Evolutionary conservation across 2,329 filamentous ascomycete species (phyloP), one percentile per base, ranked within the genome.

Genomic region (Aspergillus sp.): DNA sequence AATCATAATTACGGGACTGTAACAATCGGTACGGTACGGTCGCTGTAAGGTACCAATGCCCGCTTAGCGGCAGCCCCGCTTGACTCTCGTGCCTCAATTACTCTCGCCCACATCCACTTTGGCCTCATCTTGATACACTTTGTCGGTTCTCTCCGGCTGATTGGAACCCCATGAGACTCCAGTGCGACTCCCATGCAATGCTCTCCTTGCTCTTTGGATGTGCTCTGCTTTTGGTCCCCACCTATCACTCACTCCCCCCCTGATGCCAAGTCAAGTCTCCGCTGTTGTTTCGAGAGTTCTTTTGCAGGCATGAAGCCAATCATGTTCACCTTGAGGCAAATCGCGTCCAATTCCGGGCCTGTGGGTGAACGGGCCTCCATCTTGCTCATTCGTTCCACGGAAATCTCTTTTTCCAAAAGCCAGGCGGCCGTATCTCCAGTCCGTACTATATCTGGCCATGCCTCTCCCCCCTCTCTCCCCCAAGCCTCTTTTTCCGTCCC

Each of bases 361-460:
- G 42, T 46, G 52, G 51, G 61, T 59, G 63, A 64, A 65, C 60
- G 60, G 63, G 34, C 63, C 63, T 64, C 61, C 53, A 47, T 37
- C 50, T 54, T 52, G 24, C 42, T 33, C 47, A 44, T 54, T 53
- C 45, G 56, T 55, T 57, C 59, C 54, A 57, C 49, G 24, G 45
- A 54, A 60, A 54, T 54, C 45, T 50, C 34, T 54, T 54, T 54
- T 60, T 52, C 56, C 17, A 40, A 39, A 22, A 30, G 46, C 17
- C 40, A 27, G 11, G 39, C 27, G 40, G 42, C 51, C 57, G 53
- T 60, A 20, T 54, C n/a, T 19, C 40, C 55, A 45, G 45, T 40
- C 50, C 54, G 54, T 51, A 59, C 58, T 69, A 68, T 68, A 68
- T 61, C 61, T 63, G 55, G 58, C 61, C 51, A 60, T 61, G 53